These are phyloP conservation scores for Trichoderma gracile DNA, from an alignment of 2,329 filamentous ascomycete genomes.

Conservation along the genomic window DNA sequence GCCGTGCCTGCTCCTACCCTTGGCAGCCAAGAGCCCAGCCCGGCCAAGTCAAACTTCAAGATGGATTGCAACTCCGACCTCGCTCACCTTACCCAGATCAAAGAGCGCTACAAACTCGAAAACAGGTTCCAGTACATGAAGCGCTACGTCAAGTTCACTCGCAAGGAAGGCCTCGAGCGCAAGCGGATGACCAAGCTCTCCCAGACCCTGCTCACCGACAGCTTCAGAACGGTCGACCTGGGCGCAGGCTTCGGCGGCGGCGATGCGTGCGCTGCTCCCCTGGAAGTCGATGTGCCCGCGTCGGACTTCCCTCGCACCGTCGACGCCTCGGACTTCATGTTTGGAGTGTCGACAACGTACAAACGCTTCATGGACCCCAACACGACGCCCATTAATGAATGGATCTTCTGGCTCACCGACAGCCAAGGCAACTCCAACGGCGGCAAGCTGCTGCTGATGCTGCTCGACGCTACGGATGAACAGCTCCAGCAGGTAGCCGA, in stretches of 20 bases:
- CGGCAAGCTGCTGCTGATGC: conserved; percentile 55
- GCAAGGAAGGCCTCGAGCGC: conserved; percentile 49
- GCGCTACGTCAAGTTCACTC: conserved; percentile 55
- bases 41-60: conserved; percentile 32
- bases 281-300: conserved; percentile 52
- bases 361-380: conserved; percentile 53
- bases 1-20: conserved; percentile 22
- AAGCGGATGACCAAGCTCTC: conserved; percentile 54
- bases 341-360: conserved; percentile 61
- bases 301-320: conserved; percentile 53
- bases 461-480: conserved; percentile 54
- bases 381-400: conserved; percentile 57
- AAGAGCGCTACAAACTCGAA: conserved; percentile 50
- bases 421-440: conserved; percentile 57
- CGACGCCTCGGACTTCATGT: conserved; percentile 59
- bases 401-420: conserved; percentile 62
- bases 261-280: conserved; percentile 50
- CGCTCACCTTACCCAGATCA: conserved; percentile 47
- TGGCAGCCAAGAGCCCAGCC: conserved; percentile 26
- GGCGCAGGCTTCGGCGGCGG: conserved; percentile 43
- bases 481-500: conserved; percentile 53
- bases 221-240: conserved; percentile 52
- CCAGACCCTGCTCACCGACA: conserved; percentile 50
- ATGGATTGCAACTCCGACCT: conserved; percentile 55
- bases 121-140: conserved; percentile 58